A percentile compares a stretch with the other conserved stretches of the same genome.
phyloP scores from a whole-genome alignment of 2,329 filamentous ascomycete genomes.

The Thelonectria blattea region DNA sequence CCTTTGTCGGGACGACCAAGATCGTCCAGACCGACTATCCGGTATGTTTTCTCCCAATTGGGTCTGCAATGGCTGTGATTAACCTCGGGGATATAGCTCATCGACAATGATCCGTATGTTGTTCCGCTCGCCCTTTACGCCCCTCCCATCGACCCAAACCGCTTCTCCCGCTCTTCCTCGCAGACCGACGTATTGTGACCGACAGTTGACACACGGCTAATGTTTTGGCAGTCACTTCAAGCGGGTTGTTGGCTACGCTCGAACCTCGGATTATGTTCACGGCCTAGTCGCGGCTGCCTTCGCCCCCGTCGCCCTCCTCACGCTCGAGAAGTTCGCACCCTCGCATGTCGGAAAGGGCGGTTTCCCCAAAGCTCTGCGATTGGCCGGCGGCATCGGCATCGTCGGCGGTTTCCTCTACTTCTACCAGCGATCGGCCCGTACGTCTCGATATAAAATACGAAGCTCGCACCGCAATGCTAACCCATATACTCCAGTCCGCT shows the following conservation, averaged over 20 bases:
- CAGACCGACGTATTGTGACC: neutral
- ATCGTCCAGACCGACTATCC: slow-evolving; percentile 83
- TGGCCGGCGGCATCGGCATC: slow-evolving; percentile 74
- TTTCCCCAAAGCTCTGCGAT: slow-evolving; percentile 82
- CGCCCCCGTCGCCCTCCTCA: slow-evolving; percentile 74
- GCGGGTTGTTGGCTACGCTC: slow-evolving; percentile 86
- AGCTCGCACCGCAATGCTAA: neutral
- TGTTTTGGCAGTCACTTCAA: slow-evolving; percentile 75
- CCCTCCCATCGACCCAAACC: slow-evolving; percentile 12
- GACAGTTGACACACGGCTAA: slow-evolving; percentile 39
- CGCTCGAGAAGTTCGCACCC: slow-evolving; percentile 85
- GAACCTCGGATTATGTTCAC: slow-evolving; percentile 79
- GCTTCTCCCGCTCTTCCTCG: neutral
- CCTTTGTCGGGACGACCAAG: slow-evolving; percentile 64
- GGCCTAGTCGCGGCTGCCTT: slow-evolving; percentile 72
- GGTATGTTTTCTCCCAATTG: slow-evolving; percentile 60
- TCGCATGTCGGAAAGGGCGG: slow-evolving; percentile 84
- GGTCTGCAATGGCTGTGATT: slow-evolving; percentile 28
- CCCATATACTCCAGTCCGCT: slow-evolving; percentile 69
- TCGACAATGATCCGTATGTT: slow-evolving; percentile 95
- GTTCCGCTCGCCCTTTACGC: slow-evolving; percentile 1
- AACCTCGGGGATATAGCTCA: slow-evolving; percentile 70
- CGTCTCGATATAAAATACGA: slow-evolving; percentile 42
- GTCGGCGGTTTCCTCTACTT: slow-evolving; percentile 83
- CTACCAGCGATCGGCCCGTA: slow-evolving; percentile 85